Base-by-base conservation (phyloP, 805 yeast species). In the Wickerhamomyces ciferrii region DNA sequence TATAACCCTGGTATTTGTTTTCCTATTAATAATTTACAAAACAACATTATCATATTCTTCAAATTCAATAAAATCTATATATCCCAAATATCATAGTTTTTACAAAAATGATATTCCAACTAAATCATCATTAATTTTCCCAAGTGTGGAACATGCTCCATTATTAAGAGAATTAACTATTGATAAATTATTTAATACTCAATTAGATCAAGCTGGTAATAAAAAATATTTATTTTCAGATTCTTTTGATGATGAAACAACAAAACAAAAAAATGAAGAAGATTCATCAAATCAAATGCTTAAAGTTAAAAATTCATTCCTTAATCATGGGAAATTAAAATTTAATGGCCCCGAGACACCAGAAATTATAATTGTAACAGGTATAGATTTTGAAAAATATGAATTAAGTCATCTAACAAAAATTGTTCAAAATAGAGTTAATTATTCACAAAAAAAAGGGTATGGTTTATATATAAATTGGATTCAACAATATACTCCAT, bases 381-480 rank as follows among this genome's bases (percentile, higher is more conserved):
- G 86, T 2, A 68, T 91, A 25, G 96, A 90, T 67, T 86, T 79
- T 56, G 87, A 84, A 44, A 77, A 74, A 46, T 80, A 79, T 56
- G 78, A 81, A 27, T 60, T 76, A 36, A 75, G 76, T 19, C 79
- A 83, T 31, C 70, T 89, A 40, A 79, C 83, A 17, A 78, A 77
- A 45, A 72, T 91, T 46, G 84, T 89, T 18, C 95, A 89, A 62
- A 90, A 90, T 63, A 77, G 97, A 59, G 84, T 87, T 25, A 91
- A 89, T 62, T 92, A 91, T 61, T 96, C 96, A 6, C 87, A 84
- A 63, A 71, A 71, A 13, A 90, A 88, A 58, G 78, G 78, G 35
- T 92, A 83, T 63, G 98, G 96, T 29, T 67, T 89, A 24, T 92
- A 89, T 58, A 79, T 87, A 21, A 77, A 97, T 49, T 90, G 92